Conservation (phyloP, 768 basidiomycete genomes). For the Ephemerocybe angulata region DNA sequence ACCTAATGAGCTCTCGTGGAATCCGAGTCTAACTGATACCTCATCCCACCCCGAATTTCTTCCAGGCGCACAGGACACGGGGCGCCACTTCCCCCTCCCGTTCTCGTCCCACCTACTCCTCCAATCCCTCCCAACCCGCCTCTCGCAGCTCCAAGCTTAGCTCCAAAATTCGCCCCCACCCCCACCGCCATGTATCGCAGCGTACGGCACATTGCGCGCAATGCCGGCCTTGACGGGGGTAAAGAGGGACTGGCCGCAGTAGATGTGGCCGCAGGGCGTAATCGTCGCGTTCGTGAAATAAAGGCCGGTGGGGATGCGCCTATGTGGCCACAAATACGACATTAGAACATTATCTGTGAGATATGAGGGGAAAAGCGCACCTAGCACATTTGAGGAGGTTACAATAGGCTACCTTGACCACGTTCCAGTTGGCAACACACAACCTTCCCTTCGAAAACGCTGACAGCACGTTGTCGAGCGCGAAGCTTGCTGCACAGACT, state of each 20-base stretch:
- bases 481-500: no score
- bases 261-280: constrained; percentile 78
- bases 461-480: no score
- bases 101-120: not conserved
- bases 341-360: no score
- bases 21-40: no score
- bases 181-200: constrained; percentile 22
- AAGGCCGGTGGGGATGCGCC: no score
- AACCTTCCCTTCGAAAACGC: no score
- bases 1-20: no score
- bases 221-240: constrained; percentile 63
- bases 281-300: constrained; percentile 69
- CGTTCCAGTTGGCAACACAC: no score
- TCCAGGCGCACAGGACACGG: constrained; percentile 59
- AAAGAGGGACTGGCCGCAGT: constrained; percentile 74
- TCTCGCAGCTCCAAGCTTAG: constrained; percentile 19
- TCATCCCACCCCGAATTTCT: constrained; percentile 59
- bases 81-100: constrained; percentile 4
- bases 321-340: no score
- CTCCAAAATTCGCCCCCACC: constrained; percentile 21
- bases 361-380: no score
- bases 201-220: constrained; percentile 34
- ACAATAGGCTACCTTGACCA: no score
- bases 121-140: constrained; percentile 14
- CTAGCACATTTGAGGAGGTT: no score